phyloP scores from a whole-genome alignment of 2,329 filamentous ascomycete species.

The Clathrospora elynae region DNA sequence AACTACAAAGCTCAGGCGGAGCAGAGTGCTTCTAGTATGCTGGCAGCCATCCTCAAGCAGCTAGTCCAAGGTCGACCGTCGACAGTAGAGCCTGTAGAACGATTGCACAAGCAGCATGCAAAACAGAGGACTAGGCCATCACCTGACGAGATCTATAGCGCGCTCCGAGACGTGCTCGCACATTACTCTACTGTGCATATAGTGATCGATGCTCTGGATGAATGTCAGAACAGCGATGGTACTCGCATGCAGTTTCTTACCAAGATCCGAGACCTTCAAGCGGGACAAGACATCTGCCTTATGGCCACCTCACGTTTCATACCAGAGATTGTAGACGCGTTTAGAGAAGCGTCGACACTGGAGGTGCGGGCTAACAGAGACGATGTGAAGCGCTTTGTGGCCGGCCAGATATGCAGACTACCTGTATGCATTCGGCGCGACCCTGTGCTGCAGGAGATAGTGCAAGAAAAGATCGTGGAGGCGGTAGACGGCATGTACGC shows the following conservation, averaged over 20 bases:
- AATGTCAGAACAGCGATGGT: constrained; percentile 29
- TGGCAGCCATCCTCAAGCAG: constrained; percentile 21
- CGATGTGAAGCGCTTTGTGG: constrained; percentile 28
- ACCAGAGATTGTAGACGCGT: constrained; percentile 20
- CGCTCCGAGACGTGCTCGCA: constrained; percentile 6
- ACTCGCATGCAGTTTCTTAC: constrained; percentile 11
- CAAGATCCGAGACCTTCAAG: constrained; percentile 7
- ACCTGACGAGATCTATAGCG: constrained; percentile 8
- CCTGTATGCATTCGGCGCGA: constrained; percentile 22
- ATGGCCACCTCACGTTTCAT: constrained; percentile 26
- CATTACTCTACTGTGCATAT: constrained; percentile 19
- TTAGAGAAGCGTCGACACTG: constrained; percentile 11
- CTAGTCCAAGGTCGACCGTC: constrained; percentile 9
- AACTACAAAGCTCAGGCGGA: constrained; percentile 50
- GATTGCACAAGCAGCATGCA: constrained; percentile 8
- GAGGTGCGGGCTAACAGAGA: constrained; percentile 28
- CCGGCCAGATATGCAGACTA: constrained; percentile 19
- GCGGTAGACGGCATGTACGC: constrained; percentile 33
- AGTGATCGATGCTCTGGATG: constrained; percentile 45
- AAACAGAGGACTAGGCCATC: constrained; percentile 10
- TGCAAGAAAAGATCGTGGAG: constrained; percentile 23
- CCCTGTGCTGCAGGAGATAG: constrained; percentile 13
- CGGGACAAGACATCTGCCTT: constrained; percentile 2
- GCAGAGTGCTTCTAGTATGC: constrained; percentile 32
- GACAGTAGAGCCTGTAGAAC: constrained; percentile 1